Conservation (phyloP, 306 rosid species). For the Leucaena leucocephala region DNA sequence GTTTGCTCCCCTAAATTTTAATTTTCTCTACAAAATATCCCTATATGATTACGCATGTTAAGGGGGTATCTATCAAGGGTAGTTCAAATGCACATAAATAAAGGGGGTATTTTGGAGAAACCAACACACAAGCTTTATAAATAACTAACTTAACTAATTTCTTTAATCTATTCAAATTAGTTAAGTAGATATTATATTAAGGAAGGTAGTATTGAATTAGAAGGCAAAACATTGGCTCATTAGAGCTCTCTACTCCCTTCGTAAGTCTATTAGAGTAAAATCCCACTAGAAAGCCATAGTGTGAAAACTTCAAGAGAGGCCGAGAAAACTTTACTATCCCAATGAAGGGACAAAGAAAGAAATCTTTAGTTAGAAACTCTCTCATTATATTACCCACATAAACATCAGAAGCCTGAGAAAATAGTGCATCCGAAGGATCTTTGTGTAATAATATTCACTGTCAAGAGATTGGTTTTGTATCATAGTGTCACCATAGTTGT, state of each 20-base stretch:
- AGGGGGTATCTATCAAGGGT: too few species aligned
- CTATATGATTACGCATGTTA: too few species aligned
- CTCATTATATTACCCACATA: not conserved
- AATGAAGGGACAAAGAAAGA: not conserved
- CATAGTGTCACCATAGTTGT: constrained; percentile 2
- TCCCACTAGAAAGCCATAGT: not conserved
- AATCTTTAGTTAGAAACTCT: not conserved
- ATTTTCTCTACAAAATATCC: too few species aligned
- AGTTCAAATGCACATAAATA: too few species aligned
- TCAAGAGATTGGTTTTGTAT: not conserved
- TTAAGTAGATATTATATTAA: too few species aligned
- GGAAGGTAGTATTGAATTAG: not conserved
- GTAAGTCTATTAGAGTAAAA: not conserved
- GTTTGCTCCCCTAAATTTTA: too few species aligned
- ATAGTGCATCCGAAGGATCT: not conserved
- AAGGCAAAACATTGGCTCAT: not conserved
- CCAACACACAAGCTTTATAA: too few species aligned
- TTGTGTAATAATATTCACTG: not conserved
- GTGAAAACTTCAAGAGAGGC: constrained; percentile 10
- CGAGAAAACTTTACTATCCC: not conserved
- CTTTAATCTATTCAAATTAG: too few species aligned
- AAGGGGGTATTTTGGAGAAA: too few species aligned
- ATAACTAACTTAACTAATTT: too few species aligned
- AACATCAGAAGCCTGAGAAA: constrained; percentile 8
- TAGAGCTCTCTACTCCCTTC: not conserved